A percentile compares a stretch with the other conserved stretches of the same genome.
phyloP scores from a whole-genome alignment of 1,139 yeast species.

The Tardiomyces blankii region DNA sequence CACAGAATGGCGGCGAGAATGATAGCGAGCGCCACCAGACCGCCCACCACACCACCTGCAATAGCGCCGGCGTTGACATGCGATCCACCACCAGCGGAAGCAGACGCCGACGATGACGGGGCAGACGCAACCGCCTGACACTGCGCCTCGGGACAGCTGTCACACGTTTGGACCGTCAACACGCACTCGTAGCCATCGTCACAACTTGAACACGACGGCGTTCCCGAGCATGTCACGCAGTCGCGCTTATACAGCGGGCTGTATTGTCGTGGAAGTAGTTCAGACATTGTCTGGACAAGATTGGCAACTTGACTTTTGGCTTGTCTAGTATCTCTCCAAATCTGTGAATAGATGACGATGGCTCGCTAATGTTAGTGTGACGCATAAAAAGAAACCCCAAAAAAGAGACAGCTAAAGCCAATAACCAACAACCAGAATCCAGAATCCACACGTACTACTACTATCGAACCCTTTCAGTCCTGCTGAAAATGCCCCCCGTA shows the following conservation, averaged over 20 bases:
- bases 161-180: conserved; percentile 21
- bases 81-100: conserved; percentile 1
- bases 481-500: no score
- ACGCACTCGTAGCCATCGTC: conserved; percentile 18
- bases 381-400: no score
- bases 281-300: no score
- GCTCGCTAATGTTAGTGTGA: no score
- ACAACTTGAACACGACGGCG: conserved; percentile 20
- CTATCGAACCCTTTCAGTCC: no score
- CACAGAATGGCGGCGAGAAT: conserved; percentile 19
- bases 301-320: no score
- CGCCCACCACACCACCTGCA: conserved; percentile 31
- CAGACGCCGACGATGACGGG: conserved; percentile 4
- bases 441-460: no score
- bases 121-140: conserved; percentile 10
- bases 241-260: conserved; percentile 6
- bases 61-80: conserved; percentile 22
- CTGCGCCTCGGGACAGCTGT: conserved; percentile 17
- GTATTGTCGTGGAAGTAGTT: not conserved
- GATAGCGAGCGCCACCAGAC: conserved; percentile 20
- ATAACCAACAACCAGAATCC: no score
- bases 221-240: conserved; percentile 12
- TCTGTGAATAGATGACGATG: no score
- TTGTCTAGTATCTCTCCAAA: no score
- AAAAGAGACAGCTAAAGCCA: no score